Percentiles rank a stretch among this genome's conserved stretches.
These are phyloP conservation scores for Chytriomyces confervae DNA, from an alignment of 192 early-diverging fungal species.

Conservation along the genomic window DNA sequence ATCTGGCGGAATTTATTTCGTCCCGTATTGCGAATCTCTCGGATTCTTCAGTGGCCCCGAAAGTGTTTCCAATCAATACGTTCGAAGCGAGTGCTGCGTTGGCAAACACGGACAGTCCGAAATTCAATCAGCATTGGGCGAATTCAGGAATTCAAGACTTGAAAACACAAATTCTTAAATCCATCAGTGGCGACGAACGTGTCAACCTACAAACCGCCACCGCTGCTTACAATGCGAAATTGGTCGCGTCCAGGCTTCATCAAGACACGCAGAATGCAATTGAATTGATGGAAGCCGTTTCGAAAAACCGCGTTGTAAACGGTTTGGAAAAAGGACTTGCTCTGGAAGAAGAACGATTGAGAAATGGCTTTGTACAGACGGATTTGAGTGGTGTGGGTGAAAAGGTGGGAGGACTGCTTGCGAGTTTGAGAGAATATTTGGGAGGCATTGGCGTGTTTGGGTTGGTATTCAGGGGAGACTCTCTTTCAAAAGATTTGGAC, in stretches of 20 bases:
- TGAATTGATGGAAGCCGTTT: slow-evolving; percentile 12
- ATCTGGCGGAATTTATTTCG: not conserved
- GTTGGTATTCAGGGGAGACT: slow-evolving; percentile 39
- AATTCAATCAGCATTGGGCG: slow-evolving; percentile 15
- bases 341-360: slow-evolving; percentile 42
- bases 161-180: slow-evolving; percentile 24
- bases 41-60: not conserved
- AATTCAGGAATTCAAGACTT: slow-evolving; percentile 26
- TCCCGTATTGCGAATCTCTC: slow-evolving; percentile 28
- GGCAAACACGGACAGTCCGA: not conserved
- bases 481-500: slow-evolving; percentile 38
- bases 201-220: slow-evolving; percentile 5
- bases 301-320: not conserved
- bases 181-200: slow-evolving; percentile 15
- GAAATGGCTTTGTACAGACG: slow-evolving; percentile 37
- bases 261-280: slow-evolving; percentile 6
- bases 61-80: slow-evolving; percentile 30
- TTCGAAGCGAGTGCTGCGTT: not conserved
- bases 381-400: slow-evolving; percentile 42
- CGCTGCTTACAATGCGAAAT: not conserved
- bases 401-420: slow-evolving; percentile 31
- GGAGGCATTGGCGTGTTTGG: slow-evolving; percentile 35
- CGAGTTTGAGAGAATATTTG: slow-evolving; percentile 37
- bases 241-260: not conserved
- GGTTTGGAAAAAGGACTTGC: slow-evolving; percentile 29